These are phyloP conservation scores for Apium graveolens DNA, from an alignment of 129 eudicot genomes.

Conservation along the genomic window DNA sequence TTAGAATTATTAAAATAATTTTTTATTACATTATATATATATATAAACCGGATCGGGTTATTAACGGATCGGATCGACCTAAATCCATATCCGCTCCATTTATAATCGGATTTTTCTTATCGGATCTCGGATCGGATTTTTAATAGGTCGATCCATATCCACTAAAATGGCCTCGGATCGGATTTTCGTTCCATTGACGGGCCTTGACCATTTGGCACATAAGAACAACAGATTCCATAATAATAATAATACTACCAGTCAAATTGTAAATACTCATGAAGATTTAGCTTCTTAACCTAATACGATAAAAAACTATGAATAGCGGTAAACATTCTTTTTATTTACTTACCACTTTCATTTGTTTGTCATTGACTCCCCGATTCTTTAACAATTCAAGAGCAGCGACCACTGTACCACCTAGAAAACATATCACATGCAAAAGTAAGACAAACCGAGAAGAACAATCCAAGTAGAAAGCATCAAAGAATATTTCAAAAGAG, in stretches of 20 bases:
- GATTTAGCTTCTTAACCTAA: neutral
- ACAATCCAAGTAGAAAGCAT: neutral
- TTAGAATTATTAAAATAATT: too few species aligned
- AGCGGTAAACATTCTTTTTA: neutral
- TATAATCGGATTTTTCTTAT: too few species aligned
- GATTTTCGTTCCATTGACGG: too few species aligned
- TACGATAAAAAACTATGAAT: neutral
- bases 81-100: too few species aligned
- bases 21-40: too few species aligned
- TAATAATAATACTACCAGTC: neutral
- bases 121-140: too few species aligned
- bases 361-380: slow-evolving; percentile 70
- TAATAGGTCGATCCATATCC: too few species aligned
- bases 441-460: neutral
- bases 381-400: slow-evolving; percentile 68
- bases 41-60: too few species aligned
- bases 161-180: too few species aligned
- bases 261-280: neutral
- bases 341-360: slow-evolving; percentile 81
- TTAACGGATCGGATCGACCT: too few species aligned
- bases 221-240: neutral
- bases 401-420: slow-evolving; percentile 82
- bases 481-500: neutral
- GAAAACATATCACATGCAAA: slow-evolving; percentile 10
- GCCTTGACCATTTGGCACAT: neutral